Evolutionary conservation across 345 rosid genomes (phyloP).

Genomic region (Luvunga scandens): DNA sequence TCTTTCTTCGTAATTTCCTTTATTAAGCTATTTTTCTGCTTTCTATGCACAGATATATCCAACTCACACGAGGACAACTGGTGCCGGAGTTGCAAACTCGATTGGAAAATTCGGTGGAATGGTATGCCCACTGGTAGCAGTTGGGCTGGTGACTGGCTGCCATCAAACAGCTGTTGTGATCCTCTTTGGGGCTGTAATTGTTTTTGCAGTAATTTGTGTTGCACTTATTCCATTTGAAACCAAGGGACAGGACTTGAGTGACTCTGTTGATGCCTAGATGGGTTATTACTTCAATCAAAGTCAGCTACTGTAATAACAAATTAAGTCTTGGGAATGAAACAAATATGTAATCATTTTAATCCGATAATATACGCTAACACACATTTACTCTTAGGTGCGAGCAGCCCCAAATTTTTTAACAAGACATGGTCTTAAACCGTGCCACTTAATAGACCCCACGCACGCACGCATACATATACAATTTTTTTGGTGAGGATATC

Average conservation of each 20-base stretch:
- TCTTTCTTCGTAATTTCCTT: no score
- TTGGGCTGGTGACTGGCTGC: constrained; percentile 43
- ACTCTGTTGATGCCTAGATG: constrained; percentile 3
- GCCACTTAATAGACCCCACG: rapidly evolving
- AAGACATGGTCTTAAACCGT: no score
- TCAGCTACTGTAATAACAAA: background rate
- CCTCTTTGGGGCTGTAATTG: constrained; percentile 35
- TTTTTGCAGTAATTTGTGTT: constrained; percentile 35
- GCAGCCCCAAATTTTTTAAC: no score
- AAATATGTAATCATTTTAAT: no score
- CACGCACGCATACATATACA: no score
- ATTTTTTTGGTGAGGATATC: no score
- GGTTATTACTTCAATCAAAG: background rate
- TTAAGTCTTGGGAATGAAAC: no score
- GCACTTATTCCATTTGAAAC: constrained; percentile 51
- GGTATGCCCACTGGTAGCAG: constrained; percentile 54
- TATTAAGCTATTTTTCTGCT: background rate
- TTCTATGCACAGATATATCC: constrained; percentile 40
- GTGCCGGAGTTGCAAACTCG: constrained; percentile 53
- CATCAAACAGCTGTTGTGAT: constrained; percentile 42
- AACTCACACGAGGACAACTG: constrained; percentile 47
- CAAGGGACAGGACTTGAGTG: constrained; percentile 43
- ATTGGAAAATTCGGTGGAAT: constrained; percentile 65
- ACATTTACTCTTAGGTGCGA: no score
- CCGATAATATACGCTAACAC: no score